phyloP scores from a whole-genome alignment of 2,329 filamentous ascomycete genomes.

The Zymoseptoria pseudotritici region DNA sequence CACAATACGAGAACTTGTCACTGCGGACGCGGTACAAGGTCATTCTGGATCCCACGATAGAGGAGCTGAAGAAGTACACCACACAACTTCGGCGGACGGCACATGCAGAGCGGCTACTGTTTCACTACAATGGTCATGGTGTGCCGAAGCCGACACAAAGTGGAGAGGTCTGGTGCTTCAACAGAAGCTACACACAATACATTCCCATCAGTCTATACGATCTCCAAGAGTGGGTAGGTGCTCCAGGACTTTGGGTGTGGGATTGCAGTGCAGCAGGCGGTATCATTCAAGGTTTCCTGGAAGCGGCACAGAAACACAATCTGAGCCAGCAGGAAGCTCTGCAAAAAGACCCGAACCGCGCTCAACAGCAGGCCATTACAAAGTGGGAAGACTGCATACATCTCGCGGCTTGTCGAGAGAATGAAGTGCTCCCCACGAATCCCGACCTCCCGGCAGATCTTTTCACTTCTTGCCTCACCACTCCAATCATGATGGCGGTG shows the following conservation, averaged over 20 bases:
- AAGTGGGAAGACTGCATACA: conserved; percentile 86
- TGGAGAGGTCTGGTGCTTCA: conserved; percentile 98
- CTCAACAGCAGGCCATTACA: conserved; percentile 23
- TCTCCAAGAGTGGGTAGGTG: conserved; percentile 89
- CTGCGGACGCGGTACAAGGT: conserved; percentile 97
- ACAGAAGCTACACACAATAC: conserved; percentile 97
- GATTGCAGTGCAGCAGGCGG: conserved; percentile 96
- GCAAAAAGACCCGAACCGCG: conserved; percentile 56
- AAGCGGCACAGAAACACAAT: conserved; percentile 91
- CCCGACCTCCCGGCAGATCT: conserved; percentile 87
- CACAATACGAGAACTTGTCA: conserved; percentile 91
- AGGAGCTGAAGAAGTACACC: conserved; percentile 96
- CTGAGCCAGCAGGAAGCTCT: conserved; percentile 73
- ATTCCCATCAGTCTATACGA: conserved; percentile 95
- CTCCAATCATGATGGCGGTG: conserved; percentile 93
- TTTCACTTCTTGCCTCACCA: conserved; percentile 92
- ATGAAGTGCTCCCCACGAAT: conserved; percentile 91
- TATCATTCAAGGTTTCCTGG: conserved; percentile 89
- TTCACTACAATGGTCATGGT: conserved; percentile 97
- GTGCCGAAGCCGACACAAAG: conserved; percentile 92
- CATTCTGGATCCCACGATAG: conserved; percentile 89
- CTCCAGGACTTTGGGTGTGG: conserved; percentile 93
- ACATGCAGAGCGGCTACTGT: conserved; percentile 91
- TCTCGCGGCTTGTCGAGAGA: conserved; percentile 80
- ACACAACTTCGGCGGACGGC: conserved; percentile 83